These are phyloP conservation scores for Vicia villosa DNA, from an alignment of 306 rosid species.

Conservation along the genomic window DNA sequence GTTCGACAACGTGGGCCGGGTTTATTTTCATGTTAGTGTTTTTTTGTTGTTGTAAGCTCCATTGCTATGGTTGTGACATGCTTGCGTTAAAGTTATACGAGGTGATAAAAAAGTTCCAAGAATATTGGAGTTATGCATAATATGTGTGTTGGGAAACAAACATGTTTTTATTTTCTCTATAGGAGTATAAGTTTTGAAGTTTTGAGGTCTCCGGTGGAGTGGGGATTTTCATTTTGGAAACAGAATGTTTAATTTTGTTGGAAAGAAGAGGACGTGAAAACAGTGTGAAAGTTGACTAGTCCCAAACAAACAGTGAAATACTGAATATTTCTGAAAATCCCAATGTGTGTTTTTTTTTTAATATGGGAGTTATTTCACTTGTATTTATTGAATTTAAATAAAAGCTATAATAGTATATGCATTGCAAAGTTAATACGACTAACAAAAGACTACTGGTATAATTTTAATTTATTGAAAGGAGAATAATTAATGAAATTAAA, in stretches of 20 bases:
- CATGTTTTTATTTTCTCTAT: neutral
- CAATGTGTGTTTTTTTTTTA: no score
- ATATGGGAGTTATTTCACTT: no score
- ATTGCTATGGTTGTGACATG: slow-evolving; percentile 1
- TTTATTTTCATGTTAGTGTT: slow-evolving; percentile 27
- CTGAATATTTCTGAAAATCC: no score
- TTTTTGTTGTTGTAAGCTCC: slow-evolving; percentile 10
- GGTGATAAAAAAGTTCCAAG: slow-evolving; percentile 43
- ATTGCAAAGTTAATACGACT: no score
- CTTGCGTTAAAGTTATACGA: no score
- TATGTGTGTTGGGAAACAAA: slow-evolving; percentile 12
- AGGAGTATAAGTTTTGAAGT: no score
- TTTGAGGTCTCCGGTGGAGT: neutral
- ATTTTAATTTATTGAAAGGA: no score
- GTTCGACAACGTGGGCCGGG: slow-evolving; percentile 44
- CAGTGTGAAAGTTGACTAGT: neutral
- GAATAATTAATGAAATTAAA: no score
- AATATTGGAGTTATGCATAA: slow-evolving; percentile 45
- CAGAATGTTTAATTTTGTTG: no score
- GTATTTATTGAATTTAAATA: no score
- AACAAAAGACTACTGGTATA: no score
- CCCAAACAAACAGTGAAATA: neutral
- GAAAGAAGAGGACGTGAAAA: neutral
- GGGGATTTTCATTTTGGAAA: neutral
- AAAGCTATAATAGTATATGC: no score